phyloP scores from a whole-genome alignment of 257 asterid genomes.

The Rehmannia glutinosa region DNA sequence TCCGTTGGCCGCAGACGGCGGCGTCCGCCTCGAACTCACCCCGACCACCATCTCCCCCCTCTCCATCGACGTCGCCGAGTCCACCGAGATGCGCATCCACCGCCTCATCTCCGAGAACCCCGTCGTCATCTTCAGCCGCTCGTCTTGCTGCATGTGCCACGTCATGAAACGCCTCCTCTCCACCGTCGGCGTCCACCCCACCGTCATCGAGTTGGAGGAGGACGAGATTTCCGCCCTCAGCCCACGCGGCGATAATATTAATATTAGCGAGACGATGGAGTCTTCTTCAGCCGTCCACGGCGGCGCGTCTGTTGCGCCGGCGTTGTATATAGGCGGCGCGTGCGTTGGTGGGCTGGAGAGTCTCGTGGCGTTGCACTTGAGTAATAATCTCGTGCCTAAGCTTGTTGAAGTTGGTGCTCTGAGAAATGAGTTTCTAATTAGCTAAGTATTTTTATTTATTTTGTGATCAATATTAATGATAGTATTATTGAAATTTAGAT shows the following conservation, averaged over 20 bases:
- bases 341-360: conserved; percentile 86
- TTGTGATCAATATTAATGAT: conserved; percentile 6
- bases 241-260: neutral
- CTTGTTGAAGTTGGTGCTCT: conserved; percentile 85
- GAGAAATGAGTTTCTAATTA: conserved; percentile 34
- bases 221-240: conserved; percentile 67
- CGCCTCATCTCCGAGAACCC: conserved; percentile 87
- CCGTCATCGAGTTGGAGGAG: conserved; percentile 79
- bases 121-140: conserved; percentile 73
- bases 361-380: conserved; percentile 73
- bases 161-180: conserved; percentile 78
- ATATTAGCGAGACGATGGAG: neutral
- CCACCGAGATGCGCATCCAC: conserved; percentile 72
- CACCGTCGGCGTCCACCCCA: conserved; percentile 76
- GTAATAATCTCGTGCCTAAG: conserved; percentile 81
- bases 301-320: conserved; percentile 40
- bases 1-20: conserved; percentile 41
- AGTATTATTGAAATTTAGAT: conserved; percentile 8
- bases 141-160: conserved; percentile 95
- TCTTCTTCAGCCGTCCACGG: neutral
- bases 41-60: conserved; percentile 56
- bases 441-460: neutral
- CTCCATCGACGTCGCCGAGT: conserved; percentile 62
- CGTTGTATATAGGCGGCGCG: conserved; percentile 78
- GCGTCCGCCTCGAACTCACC: conserved; percentile 63